Base-by-base conservation (phyloP, 2,329 filamentous ascomycete species). In the Hypoxylon sp. region DNA sequence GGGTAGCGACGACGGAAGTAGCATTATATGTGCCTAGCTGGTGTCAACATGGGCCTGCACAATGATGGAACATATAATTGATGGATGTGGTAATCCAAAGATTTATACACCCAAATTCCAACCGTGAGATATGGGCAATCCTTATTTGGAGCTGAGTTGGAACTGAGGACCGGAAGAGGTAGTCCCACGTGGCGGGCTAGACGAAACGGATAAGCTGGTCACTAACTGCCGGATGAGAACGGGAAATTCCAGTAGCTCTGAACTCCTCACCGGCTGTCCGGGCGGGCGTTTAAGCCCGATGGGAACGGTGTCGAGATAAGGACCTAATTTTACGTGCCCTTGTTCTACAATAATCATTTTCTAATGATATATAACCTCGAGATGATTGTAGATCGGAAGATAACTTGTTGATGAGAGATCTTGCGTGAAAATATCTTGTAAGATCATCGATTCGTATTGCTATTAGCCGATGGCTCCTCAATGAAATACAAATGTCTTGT, bases 151-250 rank as follows among this genome's bases (percentile, higher is more conserved):
- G 51, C 49, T 52, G 30, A 26, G 47, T 49, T 32, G 37, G 51
- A 41, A 54, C 49, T 52, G 30, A 26, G 47, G 39, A 26, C 61
- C 54, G 39, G 50, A 64, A 57, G 44, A 44, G 53, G 58, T 20
- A 67, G 57, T 65, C 47, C 65, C 65, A 67, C 65, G 65, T 67
- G 65, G 62, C 49, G 55, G 50, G 44, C 48, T 65, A 51, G 52
- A 56, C 43, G 51, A 62, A 55, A 64, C 41, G 53, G 54, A 8
- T n/a, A 56, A 59, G 44, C 41, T 56, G 53, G 47, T 44, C 61
- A 43, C 44, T 30, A 67, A 65, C 62, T 67, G 52, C 64, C 64
- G 64, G 51, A 19, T 57, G 47, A 41, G 37, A 2, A 41, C 37
- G 37, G 37, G 2, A 19, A 19, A 17, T 19, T 41, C 37, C 37